Percentiles rank a stretch among this genome's conserved stretches.
These are phyloP conservation scores for Alternaria ventricosa DNA, from an alignment of 2,329 filamentous ascomycete species.

Conservation along the genomic window DNA sequence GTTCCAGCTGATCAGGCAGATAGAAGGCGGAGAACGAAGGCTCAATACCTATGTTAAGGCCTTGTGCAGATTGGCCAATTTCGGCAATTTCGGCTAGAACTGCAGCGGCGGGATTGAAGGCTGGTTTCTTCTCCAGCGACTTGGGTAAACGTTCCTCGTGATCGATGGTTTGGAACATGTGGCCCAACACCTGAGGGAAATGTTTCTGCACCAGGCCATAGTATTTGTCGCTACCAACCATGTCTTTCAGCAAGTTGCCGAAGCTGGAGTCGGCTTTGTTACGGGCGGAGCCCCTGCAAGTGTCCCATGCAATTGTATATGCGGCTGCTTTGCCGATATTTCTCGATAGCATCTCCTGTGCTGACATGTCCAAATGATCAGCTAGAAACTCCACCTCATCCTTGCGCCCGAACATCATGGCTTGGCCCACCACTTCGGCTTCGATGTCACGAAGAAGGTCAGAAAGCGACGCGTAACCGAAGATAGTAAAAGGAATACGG, in stretches of 20 bases:
- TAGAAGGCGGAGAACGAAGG: slow-evolving; percentile 83
- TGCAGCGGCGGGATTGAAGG: slow-evolving; percentile 65
- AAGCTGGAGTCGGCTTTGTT: slow-evolving; percentile 59
- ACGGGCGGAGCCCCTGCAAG: slow-evolving; percentile 52
- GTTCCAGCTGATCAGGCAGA: slow-evolving; percentile 75
- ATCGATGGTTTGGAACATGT: slow-evolving; percentile 73
- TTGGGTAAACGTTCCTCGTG: slow-evolving; percentile 40
- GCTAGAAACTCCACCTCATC: slow-evolving; percentile 68
- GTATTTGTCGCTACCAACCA: slow-evolving; percentile 72
- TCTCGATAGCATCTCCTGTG: slow-evolving; percentile 54
- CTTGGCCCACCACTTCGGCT: slow-evolving; percentile 78
- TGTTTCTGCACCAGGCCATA: slow-evolving; percentile 68
- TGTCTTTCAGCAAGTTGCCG: slow-evolving; percentile 71
- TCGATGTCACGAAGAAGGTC: slow-evolving; percentile 75
- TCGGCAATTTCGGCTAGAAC: slow-evolving; percentile 73
- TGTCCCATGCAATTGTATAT: slow-evolving; percentile 82
- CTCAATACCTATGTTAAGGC: slow-evolving; percentile 79
- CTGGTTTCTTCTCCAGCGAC: slow-evolving; percentile 64
- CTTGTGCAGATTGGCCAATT: slow-evolving; percentile 69
- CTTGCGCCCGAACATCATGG: slow-evolving; percentile 80
- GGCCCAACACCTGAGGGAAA: slow-evolving; percentile 78
- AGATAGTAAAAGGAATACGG: slow-evolving; percentile 82
- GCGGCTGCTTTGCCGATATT: slow-evolving; percentile 82
- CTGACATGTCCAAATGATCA: slow-evolving; percentile 42
- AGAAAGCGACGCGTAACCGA: slow-evolving; percentile 73